Evolutionary conservation across 2,329 filamentous ascomycete species (phyloP), one percentile per base, ranked within the genome.

Genomic region (Monosporascus ibericus): DNA sequence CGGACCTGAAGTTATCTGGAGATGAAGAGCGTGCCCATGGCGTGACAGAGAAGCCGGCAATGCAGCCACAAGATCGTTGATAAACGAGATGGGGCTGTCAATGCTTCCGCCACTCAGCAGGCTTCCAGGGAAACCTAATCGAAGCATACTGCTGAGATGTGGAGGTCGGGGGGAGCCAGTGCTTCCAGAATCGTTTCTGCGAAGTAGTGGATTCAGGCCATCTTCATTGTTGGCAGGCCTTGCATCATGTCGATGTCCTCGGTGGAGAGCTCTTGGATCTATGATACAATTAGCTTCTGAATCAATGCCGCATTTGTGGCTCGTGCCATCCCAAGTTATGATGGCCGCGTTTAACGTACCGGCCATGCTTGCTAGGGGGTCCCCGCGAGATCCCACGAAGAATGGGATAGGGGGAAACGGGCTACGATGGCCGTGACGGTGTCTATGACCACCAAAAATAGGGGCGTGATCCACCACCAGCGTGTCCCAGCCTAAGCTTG

Each of bases 131-230:
- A 80, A 65, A 34, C 76, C 74, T 24, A 80, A 63, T 6, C 83
- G 81, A 50, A 87, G 72, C 47, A 80, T 73, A 49, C 75, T 75
- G n/a, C 75, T 70, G 30, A 79, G 65, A 37, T 75, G 71, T 39
- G 71, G 68, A 44, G 73, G 71, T 47, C 80, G 79, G 49, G 79
- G 75, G 8, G 75, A 63, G 36, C 64, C 64, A 18, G 83, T 78
- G 52, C 73, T 72, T 24, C 65, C 68, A 25, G 70, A 62, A 22
- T 73, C 71, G 47, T 65, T 70, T 52, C 89, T 86, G 58, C 91
- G 87, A 50, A 97, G 81, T 14, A 97, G 77, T 44, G 92, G 92
- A 64, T 97, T 96, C 22, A 85, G 78, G 3, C 90, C 91, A 65
- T 96, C 92, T 58, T 96, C 90, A 36, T 80, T 78, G 27, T 77